These are phyloP conservation scores for Nemania sp. DNA, from an alignment of 2,329 filamentous ascomycete genomes.

Conservation along the genomic window DNA sequence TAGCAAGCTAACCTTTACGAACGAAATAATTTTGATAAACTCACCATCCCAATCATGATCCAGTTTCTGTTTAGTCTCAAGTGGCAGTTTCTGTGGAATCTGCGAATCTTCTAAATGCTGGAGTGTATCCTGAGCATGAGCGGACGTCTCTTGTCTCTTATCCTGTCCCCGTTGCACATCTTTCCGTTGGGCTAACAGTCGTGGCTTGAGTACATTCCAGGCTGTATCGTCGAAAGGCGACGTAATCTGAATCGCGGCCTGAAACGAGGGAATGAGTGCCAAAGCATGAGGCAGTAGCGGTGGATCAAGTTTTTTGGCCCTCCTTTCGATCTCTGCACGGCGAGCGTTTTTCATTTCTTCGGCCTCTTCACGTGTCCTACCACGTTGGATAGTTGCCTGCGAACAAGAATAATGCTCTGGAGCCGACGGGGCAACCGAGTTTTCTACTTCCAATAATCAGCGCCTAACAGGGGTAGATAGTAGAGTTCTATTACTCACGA, in stretches of 20 bases:
- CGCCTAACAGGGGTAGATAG: background rate
- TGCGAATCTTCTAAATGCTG: slow-evolving; percentile 37
- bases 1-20: no score
- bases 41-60: slow-evolving; percentile 68
- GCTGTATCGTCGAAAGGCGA: slow-evolving; percentile 68
- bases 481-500: slow-evolving; percentile 1
- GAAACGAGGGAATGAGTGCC: slow-evolving; percentile 72
- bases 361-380: slow-evolving; percentile 63
- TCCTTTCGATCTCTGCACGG: slow-evolving; percentile 70
- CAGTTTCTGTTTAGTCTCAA: slow-evolving; percentile 59
- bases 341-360: slow-evolving; percentile 65
- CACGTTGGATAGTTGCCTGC: slow-evolving; percentile 26
- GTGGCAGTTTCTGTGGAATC: slow-evolving; percentile 41
- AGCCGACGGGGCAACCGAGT: background rate
- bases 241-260: slow-evolving; percentile 71
- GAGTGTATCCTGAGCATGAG: slow-evolving; percentile 41
- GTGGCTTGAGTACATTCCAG: slow-evolving; percentile 70
- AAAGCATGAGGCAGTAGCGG: slow-evolving; percentile 66
- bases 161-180: slow-evolving; percentile 59
- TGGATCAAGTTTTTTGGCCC: slow-evolving; percentile 67
- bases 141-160: slow-evolving; percentile 39
- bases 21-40: no score
- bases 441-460: slow-evolving; percentile 7
- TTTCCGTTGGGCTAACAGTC: slow-evolving; percentile 66
- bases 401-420: background rate